These are phyloP conservation scores for Populus hybrid DNA, from an alignment of 441 rosid species.

Conservation along the genomic window DNA sequence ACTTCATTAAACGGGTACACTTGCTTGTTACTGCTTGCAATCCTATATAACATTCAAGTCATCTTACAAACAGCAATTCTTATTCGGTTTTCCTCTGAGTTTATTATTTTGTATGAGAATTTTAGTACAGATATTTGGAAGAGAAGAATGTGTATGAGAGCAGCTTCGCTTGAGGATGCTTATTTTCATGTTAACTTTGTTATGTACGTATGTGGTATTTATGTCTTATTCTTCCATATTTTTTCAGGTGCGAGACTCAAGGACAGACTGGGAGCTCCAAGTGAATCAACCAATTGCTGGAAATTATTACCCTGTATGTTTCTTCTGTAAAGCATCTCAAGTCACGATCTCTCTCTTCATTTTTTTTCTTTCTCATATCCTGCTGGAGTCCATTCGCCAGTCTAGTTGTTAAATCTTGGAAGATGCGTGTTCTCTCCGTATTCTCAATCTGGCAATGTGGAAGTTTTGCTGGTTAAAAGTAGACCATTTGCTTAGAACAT, in stretches of 20 bases:
- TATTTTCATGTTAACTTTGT: neutral
- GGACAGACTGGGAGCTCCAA: constrained; percentile 84
- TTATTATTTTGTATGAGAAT: neutral
- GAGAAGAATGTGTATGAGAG: neutral
- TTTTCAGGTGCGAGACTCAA: constrained; percentile 76
- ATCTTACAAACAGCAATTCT: neutral
- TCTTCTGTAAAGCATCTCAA: neutral
- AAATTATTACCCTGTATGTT: constrained; percentile 90
- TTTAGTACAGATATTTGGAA: neutral
- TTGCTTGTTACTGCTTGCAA: constrained; percentile 7
- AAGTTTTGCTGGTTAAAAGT: constrained; percentile 5
- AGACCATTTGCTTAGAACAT: neutral
- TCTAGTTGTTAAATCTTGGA: neutral
- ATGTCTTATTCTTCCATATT: constrained; percentile 1
- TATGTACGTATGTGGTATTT: neutral
- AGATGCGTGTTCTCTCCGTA: constrained; percentile 7
- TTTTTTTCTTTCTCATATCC: neutral
- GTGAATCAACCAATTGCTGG: constrained; percentile 86
- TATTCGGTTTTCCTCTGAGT: neutral
- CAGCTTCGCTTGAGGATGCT: neutral
- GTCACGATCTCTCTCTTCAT: neutral
- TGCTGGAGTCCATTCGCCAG: constrained; percentile 2
- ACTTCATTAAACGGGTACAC: constrained; percentile 80
- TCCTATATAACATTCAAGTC: constrained; percentile 5
- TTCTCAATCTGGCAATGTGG: constrained; percentile 1